Percentiles rank a stretch among this genome's conserved stretches.
These are phyloP conservation scores for Lepiota brunneoincarnata DNA, from an alignment of 768 basidiomycete species.

Conservation along the genomic window DNA sequence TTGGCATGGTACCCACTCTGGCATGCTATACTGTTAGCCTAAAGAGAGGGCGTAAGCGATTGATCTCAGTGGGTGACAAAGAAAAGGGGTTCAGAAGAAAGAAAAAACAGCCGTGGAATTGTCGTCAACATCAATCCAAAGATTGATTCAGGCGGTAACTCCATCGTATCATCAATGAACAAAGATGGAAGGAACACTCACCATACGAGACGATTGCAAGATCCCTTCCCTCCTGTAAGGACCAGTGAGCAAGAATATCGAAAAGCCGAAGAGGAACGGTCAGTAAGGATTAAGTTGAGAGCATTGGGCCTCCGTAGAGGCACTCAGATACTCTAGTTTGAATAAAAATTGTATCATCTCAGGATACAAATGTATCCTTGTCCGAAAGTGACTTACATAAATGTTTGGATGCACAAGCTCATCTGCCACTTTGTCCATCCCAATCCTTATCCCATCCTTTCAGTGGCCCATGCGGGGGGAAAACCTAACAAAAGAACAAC, in stretches of 20 bases:
- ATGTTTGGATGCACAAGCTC: too few relatives aligned
- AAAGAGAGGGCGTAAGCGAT: neutral
- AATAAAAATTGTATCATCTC: constrained; percentile 63
- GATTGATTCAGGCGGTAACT: constrained; percentile 81
- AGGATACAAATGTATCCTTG: neutral
- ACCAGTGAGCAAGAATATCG: constrained; percentile 9
- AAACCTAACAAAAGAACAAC: neutral
- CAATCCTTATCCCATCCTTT: too few relatives aligned
- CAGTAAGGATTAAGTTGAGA: constrained; percentile 66
- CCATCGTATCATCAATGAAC: constrained; percentile 62
- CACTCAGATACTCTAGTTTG: constrained; percentile 97
- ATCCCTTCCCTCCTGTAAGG: neutral
- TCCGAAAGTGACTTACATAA: too few relatives aligned
- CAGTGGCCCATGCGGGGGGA: too few relatives aligned
- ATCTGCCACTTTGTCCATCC: too few relatives aligned
- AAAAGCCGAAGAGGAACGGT: constrained; percentile 23
- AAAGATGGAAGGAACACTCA: constrained; percentile 28
- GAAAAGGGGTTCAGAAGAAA: constrained; percentile 47
- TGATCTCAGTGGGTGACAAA: neutral
- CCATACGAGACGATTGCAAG: constrained; percentile 20
- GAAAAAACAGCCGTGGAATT: constrained; percentile 81
- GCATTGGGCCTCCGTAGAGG: constrained; percentile 54
- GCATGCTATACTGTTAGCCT: neutral
- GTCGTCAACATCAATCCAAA: constrained; percentile 56
- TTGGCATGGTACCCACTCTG: too few relatives aligned